Evolutionary conservation across 345 rosid genomes (phyloP), one percentile per base, ranked within the genome.

Genomic region (Lumnitzera racemosa): DNA sequence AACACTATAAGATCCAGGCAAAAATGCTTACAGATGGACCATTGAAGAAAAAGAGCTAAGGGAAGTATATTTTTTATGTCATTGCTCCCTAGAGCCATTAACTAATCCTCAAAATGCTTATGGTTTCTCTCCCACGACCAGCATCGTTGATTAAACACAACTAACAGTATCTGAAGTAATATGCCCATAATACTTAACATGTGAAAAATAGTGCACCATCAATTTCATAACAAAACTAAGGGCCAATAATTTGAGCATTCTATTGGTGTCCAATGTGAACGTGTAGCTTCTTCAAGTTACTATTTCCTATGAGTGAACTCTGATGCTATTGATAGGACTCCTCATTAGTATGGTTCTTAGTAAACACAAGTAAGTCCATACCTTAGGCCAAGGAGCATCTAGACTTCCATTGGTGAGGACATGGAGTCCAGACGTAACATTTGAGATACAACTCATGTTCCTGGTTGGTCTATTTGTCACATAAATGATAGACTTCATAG

Each of bases 311-410:
- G 59, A 20, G 4, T 20, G 31, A 20, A 36, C 24, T 11, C 0
- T 41, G 20, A 52, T 11, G 11, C 10, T 15, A 43, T 51, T 24
- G 53, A 47, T 23, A 62, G 29, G 24, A 49, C 49, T 13, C 12
- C 15, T 5, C 55, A 55, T 13, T 0, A 16, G 5, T 5, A 3
- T 9, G 14, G 49, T 24, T 36, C 36, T 24, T 24, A 29, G 25
- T 50, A 20, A 23, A 7, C 11, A 10, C 17, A 17, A 16, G 25
- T 1, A 12, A 17, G 14, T 51, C 15, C 52, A 4, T 61, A 91
- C 98, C 88, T 89, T 85, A 62, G 86, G 88, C 96, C 90, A 87
- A 43, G 96, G 91, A 17, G 91, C 64, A 76, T 92, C 87, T 52
- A 89, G 83, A 74, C 75, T 80, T 57, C 88, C 88, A 67, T 83